These are phyloP conservation scores for Secale cereale DNA, from an alignment of 176 grass and related monocot genomes.

Conservation along the genomic window DNA sequence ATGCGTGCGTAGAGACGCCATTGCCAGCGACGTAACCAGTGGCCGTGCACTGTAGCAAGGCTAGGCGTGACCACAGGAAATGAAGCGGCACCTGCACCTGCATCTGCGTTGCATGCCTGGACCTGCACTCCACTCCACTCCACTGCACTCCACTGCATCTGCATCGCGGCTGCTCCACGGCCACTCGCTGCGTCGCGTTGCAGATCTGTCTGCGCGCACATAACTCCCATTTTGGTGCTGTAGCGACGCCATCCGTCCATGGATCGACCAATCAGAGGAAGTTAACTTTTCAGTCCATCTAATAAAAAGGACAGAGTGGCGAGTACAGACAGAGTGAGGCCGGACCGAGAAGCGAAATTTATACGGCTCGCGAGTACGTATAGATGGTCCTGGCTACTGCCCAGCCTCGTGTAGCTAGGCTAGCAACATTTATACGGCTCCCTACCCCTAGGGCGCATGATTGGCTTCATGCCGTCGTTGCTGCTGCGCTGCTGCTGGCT, in stretches of 20 bases:
- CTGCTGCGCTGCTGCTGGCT: not conserved
- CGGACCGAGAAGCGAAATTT: too few species aligned
- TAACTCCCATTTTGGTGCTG: not conserved
- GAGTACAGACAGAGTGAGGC: not conserved
- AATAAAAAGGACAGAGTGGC: too few species aligned
- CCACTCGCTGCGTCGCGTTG: not conserved
- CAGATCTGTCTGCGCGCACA: not conserved
- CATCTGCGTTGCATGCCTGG: not conserved
- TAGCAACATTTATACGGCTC: too few species aligned
- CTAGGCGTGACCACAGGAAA: not conserved
- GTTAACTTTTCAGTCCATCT: not conserved
- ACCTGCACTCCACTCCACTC: not conserved
- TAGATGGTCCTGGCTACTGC: not conserved
- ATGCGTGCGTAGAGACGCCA: not conserved
- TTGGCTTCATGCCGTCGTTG: too few species aligned
- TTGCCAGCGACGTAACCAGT: not conserved
- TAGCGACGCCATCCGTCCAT: not conserved
- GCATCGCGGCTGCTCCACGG: not conserved
- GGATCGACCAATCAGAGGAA: not conserved
- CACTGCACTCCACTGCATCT: too few species aligned
- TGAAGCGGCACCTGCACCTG: not conserved
- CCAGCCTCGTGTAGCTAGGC: too few species aligned
- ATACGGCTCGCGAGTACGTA: too few species aligned
- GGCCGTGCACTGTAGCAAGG: not conserved
- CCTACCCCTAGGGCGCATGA: too few species aligned